Percentiles rank a stretch among this genome's conserved stretches.
Evolutionary conservation across 1,139 yeast species (phyloP).

Genomic region (Pichia sp.): DNA sequence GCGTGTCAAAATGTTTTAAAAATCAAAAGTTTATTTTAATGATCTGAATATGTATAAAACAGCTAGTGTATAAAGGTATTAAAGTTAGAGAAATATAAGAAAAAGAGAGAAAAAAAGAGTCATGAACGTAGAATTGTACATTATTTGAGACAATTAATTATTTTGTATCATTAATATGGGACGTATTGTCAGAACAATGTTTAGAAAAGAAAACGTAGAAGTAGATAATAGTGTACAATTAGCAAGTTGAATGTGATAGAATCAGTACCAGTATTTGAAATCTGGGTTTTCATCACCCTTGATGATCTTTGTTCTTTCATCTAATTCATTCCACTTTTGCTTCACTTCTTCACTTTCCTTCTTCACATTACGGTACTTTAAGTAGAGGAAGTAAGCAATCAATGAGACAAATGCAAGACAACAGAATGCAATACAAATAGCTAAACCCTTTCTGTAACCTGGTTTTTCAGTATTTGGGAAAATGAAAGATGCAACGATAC

Average conservation of each 20-base stretch:
- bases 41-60: no score
- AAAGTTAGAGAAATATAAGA: no score
- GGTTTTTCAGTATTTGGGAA: slow-evolving; percentile 62
- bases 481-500: slow-evolving; percentile 67
- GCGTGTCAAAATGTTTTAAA: no score
- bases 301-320: slow-evolving; percentile 46
- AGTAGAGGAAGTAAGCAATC: slow-evolving; percentile 42
- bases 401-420: slow-evolving; percentile 49
- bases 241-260: no score
- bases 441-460: slow-evolving; percentile 53
- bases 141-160: no score
- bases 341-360: slow-evolving; percentile 40
- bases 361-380: slow-evolving; percentile 41
- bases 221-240: no score
- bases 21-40: no score
- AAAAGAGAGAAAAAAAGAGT: no score
- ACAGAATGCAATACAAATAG: slow-evolving; percentile 51
- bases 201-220: neutral
- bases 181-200: neutral
- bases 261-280: slow-evolving; percentile 37
- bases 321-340: slow-evolving; percentile 43
- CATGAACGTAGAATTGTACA: no score
- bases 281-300: slow-evolving; percentile 70
- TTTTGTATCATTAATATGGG: no score
- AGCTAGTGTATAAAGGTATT: no score